phyloP scores from a whole-genome alignment of 352 stramenopile species.

The Phytophthora colocasiae region DNA sequence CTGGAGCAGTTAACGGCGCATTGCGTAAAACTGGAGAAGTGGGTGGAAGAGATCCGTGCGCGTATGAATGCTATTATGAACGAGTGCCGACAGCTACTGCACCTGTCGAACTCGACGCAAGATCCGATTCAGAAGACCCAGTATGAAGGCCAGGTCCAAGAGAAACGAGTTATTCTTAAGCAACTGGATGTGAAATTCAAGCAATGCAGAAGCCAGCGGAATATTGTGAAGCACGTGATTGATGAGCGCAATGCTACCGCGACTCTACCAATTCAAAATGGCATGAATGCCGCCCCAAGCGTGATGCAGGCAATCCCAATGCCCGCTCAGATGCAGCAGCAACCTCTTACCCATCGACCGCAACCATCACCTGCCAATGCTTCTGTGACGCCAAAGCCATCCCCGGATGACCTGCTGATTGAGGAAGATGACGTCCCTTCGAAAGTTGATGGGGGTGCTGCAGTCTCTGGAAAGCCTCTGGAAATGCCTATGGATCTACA shows the following conservation, averaged over 20 bases:
- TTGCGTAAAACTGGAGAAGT: constrained; percentile 86
- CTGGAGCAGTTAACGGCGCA: constrained; percentile 80
- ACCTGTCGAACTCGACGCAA: constrained; percentile 77
- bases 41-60: constrained; percentile 77
- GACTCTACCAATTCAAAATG: constrained; percentile 22
- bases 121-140: constrained; percentile 64
- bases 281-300: constrained; percentile 17
- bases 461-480: constrained; percentile 48
- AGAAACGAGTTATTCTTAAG: constrained; percentile 75
- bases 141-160: constrained; percentile 75
- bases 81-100: constrained; percentile 80
- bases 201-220: constrained; percentile 77
- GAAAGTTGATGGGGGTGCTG: constrained; percentile 32
- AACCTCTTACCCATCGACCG: constrained; percentile 30
- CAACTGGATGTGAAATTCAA: constrained; percentile 85
- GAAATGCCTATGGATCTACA: constrained; percentile 73
- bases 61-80: constrained; percentile 88
- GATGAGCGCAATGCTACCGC: constrained; percentile 43
- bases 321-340: constrained; percentile 47
- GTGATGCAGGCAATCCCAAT: constrained; percentile 58
- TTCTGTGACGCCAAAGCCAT: constrained; percentile 37
- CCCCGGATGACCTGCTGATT: constrained; percentile 58
- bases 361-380: constrained; percentile 3
- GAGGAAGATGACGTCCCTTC: constrained; percentile 55
- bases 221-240: constrained; percentile 87